A percentile compares a stretch with the other conserved stretches of the same genome.
Evolutionary conservation across 169 alveolate genomes (phyloP).

Genomic region (Fabrea salina): DNA sequence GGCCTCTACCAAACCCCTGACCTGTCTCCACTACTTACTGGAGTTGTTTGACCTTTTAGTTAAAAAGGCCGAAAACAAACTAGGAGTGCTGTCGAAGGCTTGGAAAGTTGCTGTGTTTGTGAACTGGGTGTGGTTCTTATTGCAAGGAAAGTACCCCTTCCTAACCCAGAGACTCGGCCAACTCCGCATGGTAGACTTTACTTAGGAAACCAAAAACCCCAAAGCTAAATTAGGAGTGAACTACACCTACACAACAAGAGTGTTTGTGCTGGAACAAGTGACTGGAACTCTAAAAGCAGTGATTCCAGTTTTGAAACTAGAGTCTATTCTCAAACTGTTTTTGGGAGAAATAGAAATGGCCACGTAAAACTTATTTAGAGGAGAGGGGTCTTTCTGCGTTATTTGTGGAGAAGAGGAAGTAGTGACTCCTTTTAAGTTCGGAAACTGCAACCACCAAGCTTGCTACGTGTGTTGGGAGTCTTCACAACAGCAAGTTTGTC

Average conservation of each 20-base stretch:
- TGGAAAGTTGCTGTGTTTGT: not conserved
- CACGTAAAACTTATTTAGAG: not conserved
- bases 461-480: not conserved
- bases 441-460: not conserved
- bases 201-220: not conserved
- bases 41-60: not conserved
- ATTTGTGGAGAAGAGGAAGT: constrained; percentile 6
- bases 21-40: not conserved
- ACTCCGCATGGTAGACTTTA: not conserved
- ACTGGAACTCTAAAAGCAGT: not conserved
- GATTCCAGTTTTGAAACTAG: not conserved
- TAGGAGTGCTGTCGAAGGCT: not conserved
- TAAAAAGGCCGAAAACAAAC: not conserved
- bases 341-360: not conserved
- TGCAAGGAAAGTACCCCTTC: not conserved
- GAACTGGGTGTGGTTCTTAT: not conserved
- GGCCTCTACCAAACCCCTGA: not conserved
- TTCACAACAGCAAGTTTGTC: not conserved
- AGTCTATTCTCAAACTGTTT: not conserved
- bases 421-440: not conserved
- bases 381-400: not conserved
- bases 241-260: not conserved
- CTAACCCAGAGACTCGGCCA: not conserved
- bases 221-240: not conserved
- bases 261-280: not conserved